Percentiles rank a stretch among this genome's conserved stretches.
These are phyloP conservation scores for Calonectria hawksworthii DNA, from an alignment of 2,329 filamentous ascomycete genomes.

Conservation along the genomic window DNA sequence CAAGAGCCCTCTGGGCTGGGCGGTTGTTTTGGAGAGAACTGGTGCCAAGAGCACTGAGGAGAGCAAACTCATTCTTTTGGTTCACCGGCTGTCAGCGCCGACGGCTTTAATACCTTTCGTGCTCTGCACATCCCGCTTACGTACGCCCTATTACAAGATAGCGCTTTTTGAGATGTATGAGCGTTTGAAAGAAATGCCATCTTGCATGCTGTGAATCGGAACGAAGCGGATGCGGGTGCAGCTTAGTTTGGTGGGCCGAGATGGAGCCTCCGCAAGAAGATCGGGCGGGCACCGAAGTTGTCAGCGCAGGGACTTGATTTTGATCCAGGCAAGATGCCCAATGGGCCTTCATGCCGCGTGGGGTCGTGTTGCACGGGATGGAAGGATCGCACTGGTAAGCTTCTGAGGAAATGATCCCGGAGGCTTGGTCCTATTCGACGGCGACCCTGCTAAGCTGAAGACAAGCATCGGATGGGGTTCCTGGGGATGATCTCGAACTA, in stretches of 20 bases:
- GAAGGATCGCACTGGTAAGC: neutral
- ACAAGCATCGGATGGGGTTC: neutral
- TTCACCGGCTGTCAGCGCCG: neutral
- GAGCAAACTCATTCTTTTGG: neutral
- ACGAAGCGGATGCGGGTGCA: constrained; percentile 16
- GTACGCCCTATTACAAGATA: constrained; percentile 17
- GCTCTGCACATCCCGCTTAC: constrained; percentile 8
- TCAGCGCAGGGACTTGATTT: constrained; percentile 3
- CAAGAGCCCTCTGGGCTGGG: neutral
- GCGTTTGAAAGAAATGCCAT: neutral
- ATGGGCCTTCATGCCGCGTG: neutral
- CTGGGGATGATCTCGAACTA: neutral
- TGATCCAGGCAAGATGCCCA: neutral
- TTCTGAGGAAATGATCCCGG: neutral
- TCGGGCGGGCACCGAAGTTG: constrained; percentile 4
- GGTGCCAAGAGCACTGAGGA: neutral
- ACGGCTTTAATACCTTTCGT: neutral
- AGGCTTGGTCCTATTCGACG: neutral
- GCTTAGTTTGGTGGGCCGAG: constrained; percentile 2
- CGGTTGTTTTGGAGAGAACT: neutral
- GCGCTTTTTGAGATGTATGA: neutral
- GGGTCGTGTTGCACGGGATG: neutral
- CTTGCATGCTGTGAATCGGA: neutral
- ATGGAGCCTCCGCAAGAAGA: constrained; percentile 1
- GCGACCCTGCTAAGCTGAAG: neutral